Evolutionary conservation across 352 stramenopile genomes (phyloP).

Genomic region (Blastocystis sp.): DNA sequence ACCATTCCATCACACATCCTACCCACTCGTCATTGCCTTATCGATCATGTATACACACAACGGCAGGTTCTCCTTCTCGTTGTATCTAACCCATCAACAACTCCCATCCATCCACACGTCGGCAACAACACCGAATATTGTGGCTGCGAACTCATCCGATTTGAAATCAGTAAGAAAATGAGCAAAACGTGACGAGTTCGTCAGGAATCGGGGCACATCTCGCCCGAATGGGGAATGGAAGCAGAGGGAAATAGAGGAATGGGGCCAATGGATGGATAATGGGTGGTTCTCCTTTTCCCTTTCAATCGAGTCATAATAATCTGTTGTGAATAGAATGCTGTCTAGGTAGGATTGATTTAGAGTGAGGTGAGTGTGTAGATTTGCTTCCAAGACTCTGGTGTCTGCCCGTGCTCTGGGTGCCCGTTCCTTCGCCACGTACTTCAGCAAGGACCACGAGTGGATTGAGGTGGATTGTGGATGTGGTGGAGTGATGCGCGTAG

Average conservation of each 20-base stretch:
- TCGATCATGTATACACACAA: constrained; percentile 93
- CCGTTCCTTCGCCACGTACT: constrained; percentile 70
- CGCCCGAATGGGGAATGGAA: neutral
- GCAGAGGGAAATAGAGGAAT: neutral
- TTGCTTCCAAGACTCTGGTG: constrained; percentile 65
- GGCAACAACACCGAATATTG: constrained; percentile 67
- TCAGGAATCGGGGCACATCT: neutral
- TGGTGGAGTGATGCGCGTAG: neutral
- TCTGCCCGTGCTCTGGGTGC: constrained; percentile 23
- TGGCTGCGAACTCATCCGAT: constrained; percentile 6
- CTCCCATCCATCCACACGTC: constrained; percentile 1
- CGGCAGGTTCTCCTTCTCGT: constrained; percentile 94
- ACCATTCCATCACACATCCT: constrained; percentile 59
- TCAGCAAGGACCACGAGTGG: constrained; percentile 69
- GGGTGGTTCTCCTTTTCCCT: constrained; percentile 2
- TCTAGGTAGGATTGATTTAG: neutral
- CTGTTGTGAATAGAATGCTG: neutral
- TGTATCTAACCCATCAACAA: constrained; percentile 82
- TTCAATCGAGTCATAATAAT: neutral
- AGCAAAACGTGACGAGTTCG: neutral
- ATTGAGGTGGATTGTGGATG: constrained; percentile 37
- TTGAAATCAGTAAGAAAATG: constrained; percentile 9
- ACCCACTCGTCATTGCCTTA: constrained; percentile 86
- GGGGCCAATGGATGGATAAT: neutral
- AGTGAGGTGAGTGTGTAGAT: constrained; percentile 25